phyloP scores from a whole-genome alignment of 2,329 filamentous ascomycete genomes.

The Neofusicoccum kwambonambiense region DNA sequence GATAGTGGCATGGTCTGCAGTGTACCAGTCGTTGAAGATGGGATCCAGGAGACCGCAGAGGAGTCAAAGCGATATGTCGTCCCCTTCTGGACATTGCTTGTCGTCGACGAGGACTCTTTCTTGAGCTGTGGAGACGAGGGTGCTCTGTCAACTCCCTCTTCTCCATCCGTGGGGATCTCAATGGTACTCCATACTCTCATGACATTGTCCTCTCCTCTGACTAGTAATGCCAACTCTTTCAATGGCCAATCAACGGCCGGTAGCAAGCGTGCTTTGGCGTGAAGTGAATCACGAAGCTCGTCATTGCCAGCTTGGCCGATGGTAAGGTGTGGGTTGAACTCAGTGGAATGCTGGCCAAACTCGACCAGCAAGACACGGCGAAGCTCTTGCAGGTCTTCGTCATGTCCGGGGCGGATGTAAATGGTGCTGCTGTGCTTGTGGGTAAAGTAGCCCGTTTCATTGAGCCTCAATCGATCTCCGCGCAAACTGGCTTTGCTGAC shows the following conservation, averaged over 20 bases:
- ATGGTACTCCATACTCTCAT: constrained; percentile 61
- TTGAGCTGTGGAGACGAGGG: not conserved
- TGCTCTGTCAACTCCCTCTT: not conserved
- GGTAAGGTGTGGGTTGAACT: constrained; percentile 56
- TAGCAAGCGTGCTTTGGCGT: constrained; percentile 54
- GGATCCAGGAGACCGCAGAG: constrained; percentile 27
- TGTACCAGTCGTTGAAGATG: not conserved
- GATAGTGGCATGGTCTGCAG: constrained; percentile 16
- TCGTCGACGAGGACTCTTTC: not conserved
- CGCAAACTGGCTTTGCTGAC: constrained; percentile 23
- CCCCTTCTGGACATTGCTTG: constrained; percentile 23
- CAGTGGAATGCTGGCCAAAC: constrained; percentile 25
- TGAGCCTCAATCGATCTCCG: constrained; percentile 29
- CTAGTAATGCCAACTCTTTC: constrained; percentile 52
- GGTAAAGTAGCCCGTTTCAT: constrained; percentile 48
- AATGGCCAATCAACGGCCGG: constrained; percentile 51
- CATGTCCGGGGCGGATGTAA: constrained; percentile 24
- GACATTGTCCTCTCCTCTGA: constrained; percentile 42
- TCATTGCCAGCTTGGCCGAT: constrained; percentile 56
- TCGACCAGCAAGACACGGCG: constrained; percentile 31
- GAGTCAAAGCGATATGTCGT: constrained; percentile 33
- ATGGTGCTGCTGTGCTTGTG: constrained; percentile 52
- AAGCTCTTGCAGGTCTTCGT: not conserved
- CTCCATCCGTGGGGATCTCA: constrained; percentile 24
- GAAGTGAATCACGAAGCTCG: constrained; percentile 50